Conservation (phyloP, 805 yeast genomes). For the Barnettozyma vustinii region DNA sequence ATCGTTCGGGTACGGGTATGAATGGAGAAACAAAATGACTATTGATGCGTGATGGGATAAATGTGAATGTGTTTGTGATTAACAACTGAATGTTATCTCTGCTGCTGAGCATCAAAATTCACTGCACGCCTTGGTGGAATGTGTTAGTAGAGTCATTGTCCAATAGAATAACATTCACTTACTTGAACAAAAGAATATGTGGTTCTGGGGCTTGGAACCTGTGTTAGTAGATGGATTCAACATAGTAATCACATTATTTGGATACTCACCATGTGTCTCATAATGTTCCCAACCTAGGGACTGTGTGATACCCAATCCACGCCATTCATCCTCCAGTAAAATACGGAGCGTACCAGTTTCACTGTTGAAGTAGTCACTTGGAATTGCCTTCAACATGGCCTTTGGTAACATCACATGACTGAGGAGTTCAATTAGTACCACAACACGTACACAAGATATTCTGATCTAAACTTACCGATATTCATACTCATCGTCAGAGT, state of each 20-base stretch:
- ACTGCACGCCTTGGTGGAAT: slow-evolving; percentile 43
- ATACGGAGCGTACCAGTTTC: slow-evolving; percentile 93
- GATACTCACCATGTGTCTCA: slow-evolving; percentile 65
- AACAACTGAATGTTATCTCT: neutral
- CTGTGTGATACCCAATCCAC: slow-evolving; percentile 96
- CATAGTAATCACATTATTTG: neutral
- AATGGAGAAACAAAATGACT: neutral
- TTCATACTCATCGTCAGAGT: slow-evolving; percentile 87
- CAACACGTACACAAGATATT: neutral
- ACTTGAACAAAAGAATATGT: slow-evolving; percentile 81
- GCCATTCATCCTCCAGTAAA: slow-evolving; percentile 93
- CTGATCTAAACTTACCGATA: slow-evolving; percentile 41
- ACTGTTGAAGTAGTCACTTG: slow-evolving; percentile 87
- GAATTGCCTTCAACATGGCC: slow-evolving; percentile 89
- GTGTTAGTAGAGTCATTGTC: neutral
- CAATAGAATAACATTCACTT: slow-evolving; percentile 9
- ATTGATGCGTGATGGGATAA: neutral
- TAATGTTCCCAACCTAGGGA: slow-evolving; percentile 97
- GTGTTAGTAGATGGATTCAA: slow-evolving; percentile 14
- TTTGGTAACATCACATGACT: slow-evolving; percentile 97
- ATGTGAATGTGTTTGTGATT: too few relatives aligned
- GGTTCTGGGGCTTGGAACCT: slow-evolving; percentile 79
- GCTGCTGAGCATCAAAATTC: slow-evolving; percentile 39
- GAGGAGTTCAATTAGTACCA: neutral
- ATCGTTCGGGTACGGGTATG: neutral